Evolutionary conservation across 2,329 filamentous ascomycete genomes (phyloP), one percentile per base, ranked within the genome.

Genomic region (Bipolaris sorokiniana): DNA sequence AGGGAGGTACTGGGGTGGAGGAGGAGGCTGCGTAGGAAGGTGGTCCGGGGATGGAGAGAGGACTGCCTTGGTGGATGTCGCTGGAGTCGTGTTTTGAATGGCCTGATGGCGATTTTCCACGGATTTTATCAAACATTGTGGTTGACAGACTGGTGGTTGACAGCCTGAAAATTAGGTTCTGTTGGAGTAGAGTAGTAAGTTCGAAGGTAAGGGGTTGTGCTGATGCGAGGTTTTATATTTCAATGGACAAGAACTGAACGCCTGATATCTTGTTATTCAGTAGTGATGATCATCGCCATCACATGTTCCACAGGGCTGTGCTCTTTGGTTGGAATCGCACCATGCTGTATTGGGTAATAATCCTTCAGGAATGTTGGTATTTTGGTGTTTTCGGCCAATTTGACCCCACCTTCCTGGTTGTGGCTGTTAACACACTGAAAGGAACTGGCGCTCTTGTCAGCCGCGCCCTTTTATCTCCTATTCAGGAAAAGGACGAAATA

Each of bases 101-200:
- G 1, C 50, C 18, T n/a, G 36, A 38, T n/a, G 51, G 52, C 5
- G 59, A 56, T 26, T 64, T 62, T n/a, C 52, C 59, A 5, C 62
- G 62, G 1, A 64, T 31, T 36, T n/a, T 60, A 18, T 63, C 59
- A 33, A 64, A 63, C 62, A 64, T 64, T 1, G n/a, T 56, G 26
- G 37, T 31, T 41, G 38, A 13, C 23, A 1, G 7, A 22, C 5
- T 41, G 9, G 10, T 3, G 7, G 23, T 31, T 31, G 28, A 31
- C 13, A 13, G 10, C 28, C 28, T 31, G 5, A 6, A 5, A 37
- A 37, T 7, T 37, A 37, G 7, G 34, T 37, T n/a, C 16, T 20
- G 15, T n/a, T 28, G 22, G 23, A 36, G 18, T 34, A 13, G 28
- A 6, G 7, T 13, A 1, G 31, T 13, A 15, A 15, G 38, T 11